Evolutionary conservation across 2,329 filamentous ascomycete genomes (phyloP).

Genomic region (Aspergillus hiratsukae): DNA sequence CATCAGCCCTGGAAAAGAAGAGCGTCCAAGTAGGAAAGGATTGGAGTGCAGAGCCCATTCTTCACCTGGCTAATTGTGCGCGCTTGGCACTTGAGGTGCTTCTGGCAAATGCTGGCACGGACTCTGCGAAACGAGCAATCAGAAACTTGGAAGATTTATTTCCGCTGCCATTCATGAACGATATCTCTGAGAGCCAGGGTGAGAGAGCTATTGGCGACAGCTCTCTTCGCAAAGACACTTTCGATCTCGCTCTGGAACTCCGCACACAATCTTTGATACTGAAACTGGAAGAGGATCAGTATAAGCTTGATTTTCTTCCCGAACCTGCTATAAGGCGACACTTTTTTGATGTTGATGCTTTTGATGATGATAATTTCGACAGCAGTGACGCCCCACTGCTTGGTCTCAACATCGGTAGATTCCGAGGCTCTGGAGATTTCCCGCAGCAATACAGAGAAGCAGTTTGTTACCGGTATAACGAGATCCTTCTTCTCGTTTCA

Average conservation of each 20-base stretch:
- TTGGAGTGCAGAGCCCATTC: slow-evolving; percentile 34
- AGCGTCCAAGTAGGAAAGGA: slow-evolving; percentile 8
- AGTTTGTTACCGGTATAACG: slow-evolving; percentile 35
- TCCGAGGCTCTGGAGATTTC: slow-evolving; percentile 36
- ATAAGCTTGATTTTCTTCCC: slow-evolving; percentile 35
- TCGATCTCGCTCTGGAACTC: slow-evolving; percentile 49
- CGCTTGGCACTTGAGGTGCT: slow-evolving; percentile 39
- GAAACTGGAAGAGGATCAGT: slow-evolving; percentile 32
- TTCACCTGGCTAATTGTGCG: slow-evolving; percentile 43
- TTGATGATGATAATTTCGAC: slow-evolving; percentile 13
- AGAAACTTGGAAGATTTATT: slow-evolving; percentile 31
- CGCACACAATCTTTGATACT: slow-evolving; percentile 52
- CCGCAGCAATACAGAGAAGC: slow-evolving; percentile 29
- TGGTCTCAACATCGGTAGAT: slow-evolving; percentile 25
- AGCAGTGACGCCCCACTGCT: slow-evolving; percentile 16
- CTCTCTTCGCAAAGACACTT: slow-evolving; percentile 38
- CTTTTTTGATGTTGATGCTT: slow-evolving; percentile 35
- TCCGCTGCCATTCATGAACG: slow-evolving; percentile 32
- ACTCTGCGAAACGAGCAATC: slow-evolving; percentile 18
- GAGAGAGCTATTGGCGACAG: slow-evolving; percentile 33
- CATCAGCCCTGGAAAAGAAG: slow-evolving; percentile 18
- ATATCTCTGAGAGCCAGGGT: slow-evolving; percentile 16
- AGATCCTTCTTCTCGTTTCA: slow-evolving; percentile 34
- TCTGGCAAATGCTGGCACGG: slow-evolving; percentile 22
- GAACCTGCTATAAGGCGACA: slow-evolving; percentile 35